These are phyloP conservation scores for Solanum medicagineum DNA, from an alignment of 257 asterid species.

Conservation along the genomic window DNA sequence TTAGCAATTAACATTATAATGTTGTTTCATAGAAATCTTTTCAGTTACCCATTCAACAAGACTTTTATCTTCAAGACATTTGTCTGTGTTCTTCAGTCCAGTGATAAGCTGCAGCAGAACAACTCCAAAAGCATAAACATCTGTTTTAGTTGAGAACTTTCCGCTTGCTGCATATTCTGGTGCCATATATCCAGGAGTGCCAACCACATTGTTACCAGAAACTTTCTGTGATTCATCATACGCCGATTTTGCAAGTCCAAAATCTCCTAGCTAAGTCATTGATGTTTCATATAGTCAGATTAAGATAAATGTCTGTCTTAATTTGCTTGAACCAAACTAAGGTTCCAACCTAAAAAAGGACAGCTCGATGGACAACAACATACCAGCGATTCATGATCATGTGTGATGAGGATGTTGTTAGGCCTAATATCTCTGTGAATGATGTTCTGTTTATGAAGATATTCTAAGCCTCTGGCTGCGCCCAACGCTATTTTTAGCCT, in stretches of 20 bases:
- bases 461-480: slow-evolving; percentile 58
- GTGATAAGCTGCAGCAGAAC: slow-evolving; percentile 56
- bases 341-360: neutral
- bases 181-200: slow-evolving; percentile 66
- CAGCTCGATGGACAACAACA: neutral
- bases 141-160: slow-evolving; percentile 53
- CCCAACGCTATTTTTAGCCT: slow-evolving; percentile 62
- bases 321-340: neutral
- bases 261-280: slow-evolving; percentile 48
- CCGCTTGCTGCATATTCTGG: slow-evolving; percentile 76
- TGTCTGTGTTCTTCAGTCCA: slow-evolving; percentile 45
- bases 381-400: slow-evolving; percentile 64
- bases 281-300: neutral
- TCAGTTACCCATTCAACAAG: slow-evolving; percentile 59
- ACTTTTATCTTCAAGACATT: slow-evolving; percentile 39
- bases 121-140: slow-evolving; percentile 68
- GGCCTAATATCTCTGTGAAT: slow-evolving; percentile 71
- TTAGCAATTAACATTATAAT: neutral
- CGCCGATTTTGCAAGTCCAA: slow-evolving; percentile 63
- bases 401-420: slow-evolving; percentile 61
- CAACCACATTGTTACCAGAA: slow-evolving; percentile 36
- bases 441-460: slow-evolving; percentile 40
- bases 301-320: neutral
- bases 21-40: neutral
- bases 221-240: slow-evolving; percentile 19